A percentile compares a stretch with the other conserved stretches of the same genome.
Conservation (phyloP, 2,329 filamentous ascomycete genomes). For the Onygenales sp. region DNA sequence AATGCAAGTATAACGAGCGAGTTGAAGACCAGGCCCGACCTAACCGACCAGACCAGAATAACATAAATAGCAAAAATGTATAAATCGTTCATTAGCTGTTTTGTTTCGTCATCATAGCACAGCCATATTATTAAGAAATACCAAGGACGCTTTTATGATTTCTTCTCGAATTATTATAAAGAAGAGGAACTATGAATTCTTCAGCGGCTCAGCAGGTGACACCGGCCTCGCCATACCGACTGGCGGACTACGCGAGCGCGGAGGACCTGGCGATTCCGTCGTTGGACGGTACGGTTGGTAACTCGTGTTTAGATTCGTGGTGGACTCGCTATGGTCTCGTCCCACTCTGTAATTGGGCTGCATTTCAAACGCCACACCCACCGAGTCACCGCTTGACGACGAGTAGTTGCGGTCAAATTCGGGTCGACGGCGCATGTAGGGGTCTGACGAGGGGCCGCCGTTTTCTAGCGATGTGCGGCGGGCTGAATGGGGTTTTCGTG, state of each 20-base stretch:
- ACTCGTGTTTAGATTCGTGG: conserved; percentile 9
- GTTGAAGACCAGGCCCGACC: too few relatives aligned
- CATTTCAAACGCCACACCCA: conserved; percentile 27
- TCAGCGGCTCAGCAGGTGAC: background rate
- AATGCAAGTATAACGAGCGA: too few relatives aligned
- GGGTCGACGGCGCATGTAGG: conserved; percentile 20
- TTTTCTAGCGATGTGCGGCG: conserved; percentile 8
- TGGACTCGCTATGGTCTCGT: background rate
- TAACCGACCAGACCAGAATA: too few relatives aligned
- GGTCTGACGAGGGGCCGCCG: conserved; percentile 6
- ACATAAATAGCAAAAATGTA: too few relatives aligned
- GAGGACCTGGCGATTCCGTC: background rate
- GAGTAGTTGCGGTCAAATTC: conserved; percentile 18
- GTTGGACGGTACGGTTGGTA: conserved; percentile 12
- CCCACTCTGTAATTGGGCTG: conserved; percentile 17
- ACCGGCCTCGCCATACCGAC: background rate
- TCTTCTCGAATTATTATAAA: too few relatives aligned
- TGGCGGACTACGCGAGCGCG: background rate
- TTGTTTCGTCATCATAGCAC: too few relatives aligned
- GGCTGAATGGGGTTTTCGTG: background rate
- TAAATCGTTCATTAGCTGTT: too few relatives aligned
- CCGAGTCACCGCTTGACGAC: conserved; percentile 24
- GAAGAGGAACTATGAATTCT: background rate
- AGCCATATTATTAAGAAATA: too few relatives aligned
- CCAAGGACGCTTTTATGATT: too few relatives aligned